Evolutionary conservation across 208 protist genomes (phyloP), one percentile per base, ranked within the genome.

Genomic region (Strigomonas culicis): DNA sequence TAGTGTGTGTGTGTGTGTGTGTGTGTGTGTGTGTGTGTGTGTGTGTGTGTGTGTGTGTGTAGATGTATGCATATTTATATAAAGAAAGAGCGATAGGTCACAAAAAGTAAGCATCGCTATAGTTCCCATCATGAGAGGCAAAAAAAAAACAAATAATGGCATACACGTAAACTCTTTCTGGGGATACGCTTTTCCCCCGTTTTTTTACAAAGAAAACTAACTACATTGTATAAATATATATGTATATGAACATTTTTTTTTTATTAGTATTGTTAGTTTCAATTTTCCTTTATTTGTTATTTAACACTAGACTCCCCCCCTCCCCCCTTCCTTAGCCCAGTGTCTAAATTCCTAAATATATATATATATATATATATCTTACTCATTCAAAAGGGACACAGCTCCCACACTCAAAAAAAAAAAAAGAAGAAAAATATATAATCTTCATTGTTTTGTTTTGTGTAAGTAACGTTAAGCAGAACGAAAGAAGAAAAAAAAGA

Each of bases 371-470:
- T n/a, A n/a, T n/a, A n/a, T n/a, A n/a, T n/a, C n/a, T n/a, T n/a
- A n/a, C n/a, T n/a, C n/a, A n/a, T n/a, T n/a, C n/a, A n/a, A n/a
- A n/a, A n/a, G n/a, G n/a, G n/a, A n/a, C n/a, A n/a, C n/a, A n/a
- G n/a, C n/a, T n/a, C n/a, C n/a, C n/a, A n/a, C n/a, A n/a, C n/a
- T n/a, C n/a, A n/a, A n/a, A n/a, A n/a, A n/a, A n/a, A 27, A 61
- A 41, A 31, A 56, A 58, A 65, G 52, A 65, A 80, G 84, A 75
- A 72, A 78, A 36, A 74, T 80, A 28, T 75, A 84, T 34, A 53
- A 72, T 56, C 51, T 73, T 59, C 99, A 99, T 86, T 97, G 97
- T 68, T 93, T 99, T 24, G 98, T 99, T 49, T 80, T 79, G 8
- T 85, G 85, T 22, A 82, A 79, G 59, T 95, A 85, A n/a, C n/a